phyloP scores from a whole-genome alignment of 2,329 filamentous ascomycete genomes.

The Cordyceps pruinosa region DNA sequence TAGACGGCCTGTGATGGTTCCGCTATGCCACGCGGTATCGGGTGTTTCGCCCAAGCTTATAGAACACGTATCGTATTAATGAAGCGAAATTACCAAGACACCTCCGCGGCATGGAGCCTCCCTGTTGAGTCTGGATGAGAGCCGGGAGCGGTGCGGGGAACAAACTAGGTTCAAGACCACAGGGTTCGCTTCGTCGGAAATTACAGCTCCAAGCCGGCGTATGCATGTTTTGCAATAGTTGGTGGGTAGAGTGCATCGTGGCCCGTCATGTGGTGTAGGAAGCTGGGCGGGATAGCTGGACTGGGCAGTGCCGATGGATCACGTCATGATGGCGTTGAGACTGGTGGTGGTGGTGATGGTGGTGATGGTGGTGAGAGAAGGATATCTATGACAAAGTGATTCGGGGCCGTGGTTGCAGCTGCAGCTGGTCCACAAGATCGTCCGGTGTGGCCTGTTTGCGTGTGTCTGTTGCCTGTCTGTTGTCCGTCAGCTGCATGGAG shows the following conservation, averaged over 20 bases:
- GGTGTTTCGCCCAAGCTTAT: too few species aligned
- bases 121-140: too few species aligned
- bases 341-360: not conserved
- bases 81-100: not conserved
- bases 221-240: not conserved
- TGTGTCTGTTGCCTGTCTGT: not conserved
- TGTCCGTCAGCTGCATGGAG: not conserved
- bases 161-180: not conserved
- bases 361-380: too few species aligned
- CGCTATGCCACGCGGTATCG: not conserved
- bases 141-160: too few species aligned
- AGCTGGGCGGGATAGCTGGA: not conserved
- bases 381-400: too few species aligned
- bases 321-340: conserved; percentile 9
- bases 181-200: not conserved
- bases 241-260: not conserved
- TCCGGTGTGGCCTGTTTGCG: not conserved
- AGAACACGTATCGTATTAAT: not conserved
- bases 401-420: too few species aligned
- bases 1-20: not conserved
- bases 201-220: not conserved
- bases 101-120: too few species aligned
- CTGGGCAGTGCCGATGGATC: not conserved
- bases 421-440: too few species aligned
- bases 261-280: not conserved